Conservation (phyloP, 2,329 filamentous ascomycete species). For the Pseudocercospora crystallina region DNA sequence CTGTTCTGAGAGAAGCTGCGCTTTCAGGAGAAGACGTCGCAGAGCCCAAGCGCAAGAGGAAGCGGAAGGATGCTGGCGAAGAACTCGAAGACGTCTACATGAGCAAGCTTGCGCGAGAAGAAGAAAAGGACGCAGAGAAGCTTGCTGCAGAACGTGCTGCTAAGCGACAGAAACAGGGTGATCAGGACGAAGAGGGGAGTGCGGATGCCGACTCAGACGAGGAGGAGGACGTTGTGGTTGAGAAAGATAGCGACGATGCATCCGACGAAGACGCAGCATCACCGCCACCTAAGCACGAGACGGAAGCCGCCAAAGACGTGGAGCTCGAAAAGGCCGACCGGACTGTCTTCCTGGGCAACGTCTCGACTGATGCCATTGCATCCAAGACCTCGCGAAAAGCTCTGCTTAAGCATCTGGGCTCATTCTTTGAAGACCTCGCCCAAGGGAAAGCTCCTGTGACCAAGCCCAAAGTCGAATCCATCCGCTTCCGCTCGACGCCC, state of each 20-base stretch:
- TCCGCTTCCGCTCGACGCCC: conserved; percentile 91
- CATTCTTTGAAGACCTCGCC: conserved; percentile 62
- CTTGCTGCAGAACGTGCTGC: conserved; percentile 30
- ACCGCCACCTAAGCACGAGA: conserved; percentile 58
- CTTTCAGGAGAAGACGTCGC: conserved; percentile 19
- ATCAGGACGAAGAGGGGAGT: conserved; percentile 27
- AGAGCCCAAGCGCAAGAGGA: conserved; percentile 59
- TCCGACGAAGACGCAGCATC: conserved; percentile 50
- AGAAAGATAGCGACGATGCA: conserved; percentile 26
- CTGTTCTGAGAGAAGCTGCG: not conserved
- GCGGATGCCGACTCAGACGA: conserved; percentile 29
- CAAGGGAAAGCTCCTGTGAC: conserved; percentile 43
- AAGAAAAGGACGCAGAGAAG: conserved; percentile 34
- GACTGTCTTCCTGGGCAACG: conserved; percentile 91
- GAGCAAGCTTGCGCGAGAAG: conserved; percentile 58
- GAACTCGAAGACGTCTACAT: conserved; percentile 71
- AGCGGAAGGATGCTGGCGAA: conserved; percentile 50
- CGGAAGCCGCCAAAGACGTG: conserved; percentile 42
- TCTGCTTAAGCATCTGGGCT: conserved; percentile 73
- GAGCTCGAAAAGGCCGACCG: conserved; percentile 83
- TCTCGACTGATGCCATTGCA: conserved; percentile 77
- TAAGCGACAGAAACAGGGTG: conserved; percentile 33
- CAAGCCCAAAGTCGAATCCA: conserved; percentile 76
- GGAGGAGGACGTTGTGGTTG: conserved; percentile 28
- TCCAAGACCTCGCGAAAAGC: conserved; percentile 79